A percentile compares a stretch with the other conserved stretches of the same genome.
phyloP scores from a whole-genome alignment of 1,284 basidiomycete genomes.

The Hortiboletus rubellus region DNA sequence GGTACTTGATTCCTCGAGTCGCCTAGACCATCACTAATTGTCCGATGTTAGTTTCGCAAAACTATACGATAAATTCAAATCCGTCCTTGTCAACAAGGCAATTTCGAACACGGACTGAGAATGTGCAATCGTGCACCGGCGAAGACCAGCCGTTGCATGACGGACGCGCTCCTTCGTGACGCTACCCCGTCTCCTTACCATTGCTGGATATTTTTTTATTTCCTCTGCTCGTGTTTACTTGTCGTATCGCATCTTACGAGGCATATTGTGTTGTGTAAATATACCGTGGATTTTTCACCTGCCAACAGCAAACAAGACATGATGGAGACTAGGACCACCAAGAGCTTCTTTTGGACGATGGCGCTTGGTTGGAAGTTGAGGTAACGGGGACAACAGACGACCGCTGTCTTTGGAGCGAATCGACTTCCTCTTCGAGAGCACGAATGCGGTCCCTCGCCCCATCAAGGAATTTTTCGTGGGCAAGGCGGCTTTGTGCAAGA shows the following conservation, averaged over 20 bases:
- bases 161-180: neutral
- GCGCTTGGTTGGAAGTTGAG: neutral
- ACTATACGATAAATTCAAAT: conserved; percentile 68
- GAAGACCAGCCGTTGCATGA: neutral
- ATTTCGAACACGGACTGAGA: conserved; percentile 26
- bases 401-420: conserved; percentile 33
- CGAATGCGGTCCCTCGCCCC: conserved; percentile 54
- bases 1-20: conserved; percentile 45
- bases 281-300: conserved; percentile 19
- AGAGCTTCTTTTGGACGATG: conserved; percentile 5
- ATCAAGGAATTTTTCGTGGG: conserved; percentile 69
- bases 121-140: neutral
- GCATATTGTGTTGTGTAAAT: neutral
- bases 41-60: conserved; percentile 54
- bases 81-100: conserved; percentile 51
- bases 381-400: neutral
- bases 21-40: conserved; percentile 8
- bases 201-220: neutral
- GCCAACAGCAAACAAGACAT: neutral
- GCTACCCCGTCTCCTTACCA: neutral
- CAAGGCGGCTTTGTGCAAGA: conserved; percentile 57
- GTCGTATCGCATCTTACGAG: conserved; percentile 3
- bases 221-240: neutral
- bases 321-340: conserved; percentile 22
- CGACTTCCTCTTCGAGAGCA: conserved; percentile 61